Conservation (phyloP, 2,329 filamentous ascomycete genomes). For the Colletotrichum sp. region DNA sequence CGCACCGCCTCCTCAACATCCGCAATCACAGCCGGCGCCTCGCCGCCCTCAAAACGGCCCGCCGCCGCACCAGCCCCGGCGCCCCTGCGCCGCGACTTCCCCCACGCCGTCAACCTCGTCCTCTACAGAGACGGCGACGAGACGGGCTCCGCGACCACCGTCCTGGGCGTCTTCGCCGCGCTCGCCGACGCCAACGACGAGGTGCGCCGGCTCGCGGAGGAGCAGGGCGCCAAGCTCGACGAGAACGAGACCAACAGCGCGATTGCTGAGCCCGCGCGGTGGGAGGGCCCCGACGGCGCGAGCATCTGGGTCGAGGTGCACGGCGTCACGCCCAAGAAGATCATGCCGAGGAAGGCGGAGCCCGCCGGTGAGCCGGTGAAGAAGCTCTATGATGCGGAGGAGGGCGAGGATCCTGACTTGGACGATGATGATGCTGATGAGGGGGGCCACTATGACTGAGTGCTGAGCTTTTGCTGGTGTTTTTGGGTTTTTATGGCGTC, state of each 20-base stretch:
- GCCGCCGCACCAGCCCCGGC: slow-evolving; percentile 34
- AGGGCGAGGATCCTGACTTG: slow-evolving; percentile 31
- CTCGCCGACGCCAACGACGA: slow-evolving; percentile 40
- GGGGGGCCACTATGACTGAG: slow-evolving; percentile 13
- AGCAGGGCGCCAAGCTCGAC: slow-evolving; percentile 24
- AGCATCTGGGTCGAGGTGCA: slow-evolving; percentile 43
- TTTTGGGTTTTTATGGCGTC: neutral
- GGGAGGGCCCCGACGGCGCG: slow-evolving; percentile 39
- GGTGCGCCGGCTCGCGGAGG: slow-evolving; percentile 31
- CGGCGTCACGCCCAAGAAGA: slow-evolving; percentile 27
- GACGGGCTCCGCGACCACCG: slow-evolving; percentile 21
- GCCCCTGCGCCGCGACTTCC: slow-evolving; percentile 11
- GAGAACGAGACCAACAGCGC: neutral
- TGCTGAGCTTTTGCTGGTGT: neutral
- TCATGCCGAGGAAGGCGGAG: slow-evolving; percentile 8
- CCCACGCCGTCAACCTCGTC: slow-evolving; percentile 34
- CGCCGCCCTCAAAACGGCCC: slow-evolving; percentile 35
- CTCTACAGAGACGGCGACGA: slow-evolving; percentile 32
- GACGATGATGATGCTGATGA: slow-evolving; percentile 33
- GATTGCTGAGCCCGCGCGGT: slow-evolving; percentile 35
- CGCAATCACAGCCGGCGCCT: neutral
- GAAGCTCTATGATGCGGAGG: slow-evolving; percentile 39
- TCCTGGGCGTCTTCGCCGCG: slow-evolving; percentile 36
- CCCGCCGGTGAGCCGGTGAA: slow-evolving; percentile 10
- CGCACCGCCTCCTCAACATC: slow-evolving; percentile 16